A percentile compares a stretch with the other conserved stretches of the same genome.
phyloP scores from a whole-genome alignment of 257 asterid genomes.

The Solanum etuberosum region DNA sequence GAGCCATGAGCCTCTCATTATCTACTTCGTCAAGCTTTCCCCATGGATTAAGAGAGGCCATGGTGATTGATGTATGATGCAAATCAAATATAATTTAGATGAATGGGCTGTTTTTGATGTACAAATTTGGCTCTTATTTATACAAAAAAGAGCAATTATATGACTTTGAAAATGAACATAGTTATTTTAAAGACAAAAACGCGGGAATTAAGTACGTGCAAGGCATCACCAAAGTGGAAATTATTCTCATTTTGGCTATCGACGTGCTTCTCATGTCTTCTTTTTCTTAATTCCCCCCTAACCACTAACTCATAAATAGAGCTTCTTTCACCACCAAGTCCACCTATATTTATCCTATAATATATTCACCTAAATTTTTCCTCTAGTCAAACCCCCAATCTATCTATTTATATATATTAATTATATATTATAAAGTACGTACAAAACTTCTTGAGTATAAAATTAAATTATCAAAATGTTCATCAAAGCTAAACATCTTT shows the following conservation, averaged over 20 bases:
- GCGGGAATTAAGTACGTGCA: slow-evolving; percentile 25
- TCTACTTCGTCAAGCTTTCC: slow-evolving; percentile 56
- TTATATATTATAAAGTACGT: not conserved
- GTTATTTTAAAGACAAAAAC: not conserved
- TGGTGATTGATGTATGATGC: not conserved
- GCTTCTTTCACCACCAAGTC: not conserved
- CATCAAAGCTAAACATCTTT: not conserved
- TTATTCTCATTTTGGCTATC: not conserved
- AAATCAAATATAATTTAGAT: not conserved
- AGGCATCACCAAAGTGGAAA: slow-evolving; percentile 13
- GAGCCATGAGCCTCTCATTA: slow-evolving; percentile 43
- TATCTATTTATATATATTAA: not conserved
- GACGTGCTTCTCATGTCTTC: slow-evolving; percentile 23
- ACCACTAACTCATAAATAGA: not conserved
- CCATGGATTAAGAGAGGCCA: slow-evolving; percentile 34
- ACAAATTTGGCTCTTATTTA: not conserved
- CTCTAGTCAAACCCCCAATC: not conserved
- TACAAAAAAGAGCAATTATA: not conserved
- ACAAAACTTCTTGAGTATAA: not conserved
- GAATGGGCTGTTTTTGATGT: not conserved
- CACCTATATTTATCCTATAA: not conserved
- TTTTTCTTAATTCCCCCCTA: not conserved
- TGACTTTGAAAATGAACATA: not conserved
- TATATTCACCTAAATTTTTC: not conserved
- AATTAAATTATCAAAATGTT: not conserved